Evolutionary conservation across 2,329 filamentous ascomycete genomes (phyloP).

Genomic region (Trichoderma sp.): DNA sequence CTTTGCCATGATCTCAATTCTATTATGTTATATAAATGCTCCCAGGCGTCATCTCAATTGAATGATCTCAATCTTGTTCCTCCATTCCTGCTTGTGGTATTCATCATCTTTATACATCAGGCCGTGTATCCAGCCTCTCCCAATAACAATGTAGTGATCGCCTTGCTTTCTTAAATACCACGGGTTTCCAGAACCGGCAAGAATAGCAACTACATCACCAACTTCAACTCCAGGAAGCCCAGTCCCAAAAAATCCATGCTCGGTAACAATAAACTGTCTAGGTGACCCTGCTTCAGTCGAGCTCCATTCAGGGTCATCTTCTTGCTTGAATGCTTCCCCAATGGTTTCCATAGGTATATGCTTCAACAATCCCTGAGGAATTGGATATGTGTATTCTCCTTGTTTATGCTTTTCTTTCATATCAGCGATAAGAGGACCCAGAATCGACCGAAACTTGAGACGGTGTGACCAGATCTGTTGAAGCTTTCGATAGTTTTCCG

Average conservation of each 20-base stretch:
- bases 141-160: neutral
- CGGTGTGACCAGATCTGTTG: neutral
- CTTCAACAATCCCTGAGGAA: neutral
- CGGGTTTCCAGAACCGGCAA: neutral
- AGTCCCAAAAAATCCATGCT: neutral
- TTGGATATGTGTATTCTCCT: neutral
- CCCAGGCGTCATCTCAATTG: neutral
- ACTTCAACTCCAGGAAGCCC: neutral
- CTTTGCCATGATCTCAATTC: no score
- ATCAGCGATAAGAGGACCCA: neutral
- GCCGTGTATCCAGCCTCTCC: neutral
- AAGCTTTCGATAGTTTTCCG: neutral
- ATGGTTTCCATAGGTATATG: neutral
- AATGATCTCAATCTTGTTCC: accelerated
- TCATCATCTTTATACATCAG: neutral
- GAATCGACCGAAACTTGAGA: neutral
- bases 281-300: neutral
- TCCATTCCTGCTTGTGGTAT: neutral
- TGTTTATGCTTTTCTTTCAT: neutral
- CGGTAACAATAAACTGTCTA: neutral
- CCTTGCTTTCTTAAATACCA: neutral
- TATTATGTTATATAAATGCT: neutral
- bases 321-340: neutral
- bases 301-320: neutral
- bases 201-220: neutral